Evolutionary conservation across 2,329 filamentous ascomycete species (phyloP), one percentile per base, ranked within the genome.

Genomic region (Cercospora sojina): DNA sequence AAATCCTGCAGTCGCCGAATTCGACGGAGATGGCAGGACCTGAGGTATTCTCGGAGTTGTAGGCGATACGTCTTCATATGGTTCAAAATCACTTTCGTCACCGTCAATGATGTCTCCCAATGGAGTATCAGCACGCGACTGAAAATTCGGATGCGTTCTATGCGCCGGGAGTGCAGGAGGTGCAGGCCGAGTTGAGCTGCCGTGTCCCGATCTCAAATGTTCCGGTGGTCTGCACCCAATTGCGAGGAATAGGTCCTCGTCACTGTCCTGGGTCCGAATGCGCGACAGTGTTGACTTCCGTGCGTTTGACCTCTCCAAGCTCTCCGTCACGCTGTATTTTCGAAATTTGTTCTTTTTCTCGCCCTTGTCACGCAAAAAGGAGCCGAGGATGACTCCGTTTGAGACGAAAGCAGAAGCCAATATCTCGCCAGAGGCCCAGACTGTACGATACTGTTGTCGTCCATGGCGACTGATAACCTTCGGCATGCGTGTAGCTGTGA

Each of bases 381-480:
- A 96, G 12, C 94, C 94, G 2, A 99, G 86, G 0, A 97, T 91
- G 20, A 99, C 84, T 3, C 90, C 89, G 76, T 98, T 99, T 12
- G 94, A 91, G 0, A 96, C 90, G 0, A 88, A 88, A 0, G 93
- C 91, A 5, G 95, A 93, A 59, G 94, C 93, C 1, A 98, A 84
- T 7, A 98, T 90, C 76, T 99, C 95, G 18, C 96, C 84, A 0
- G 93, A 97, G 4, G 95, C 95, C 70, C 96, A 84, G 1, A 98
- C 86, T 0, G 94, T 96, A 53, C 95, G 91, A 72, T 91, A 92
- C 74, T 95, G 92, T 77, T 98, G 95, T 29, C 86, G 84, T 2
- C 93, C 92, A 66, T 88, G 80, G 56, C 85, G 82, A 2, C 83
- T 74, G 61, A 98, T 89, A 67, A 96, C 91, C 51, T 89, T 85